Evolutionary conservation across 78 protist genomes (phyloP).

Genomic region (Bodo saltans): DNA sequence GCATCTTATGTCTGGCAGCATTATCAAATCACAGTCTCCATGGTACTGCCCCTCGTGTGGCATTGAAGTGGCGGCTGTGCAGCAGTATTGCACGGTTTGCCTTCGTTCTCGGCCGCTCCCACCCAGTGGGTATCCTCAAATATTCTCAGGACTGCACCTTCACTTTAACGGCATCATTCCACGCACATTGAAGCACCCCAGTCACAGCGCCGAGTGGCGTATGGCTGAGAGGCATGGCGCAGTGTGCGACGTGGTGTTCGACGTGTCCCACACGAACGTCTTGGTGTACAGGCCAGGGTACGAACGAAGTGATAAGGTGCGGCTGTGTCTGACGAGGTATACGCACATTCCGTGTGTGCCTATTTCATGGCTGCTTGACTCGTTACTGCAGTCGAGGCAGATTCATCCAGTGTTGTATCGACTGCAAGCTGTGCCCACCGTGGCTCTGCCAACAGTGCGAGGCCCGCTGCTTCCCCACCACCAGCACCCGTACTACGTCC

Average conservation of each 20-base stretch:
- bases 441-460: not conserved
- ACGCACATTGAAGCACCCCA: not conserved
- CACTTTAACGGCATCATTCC: slow-evolving; percentile 26
- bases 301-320: slow-evolving; percentile 22
- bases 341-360: not conserved
- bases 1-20: no score
- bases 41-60: not conserved
- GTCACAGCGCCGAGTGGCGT: slow-evolving; percentile 10
- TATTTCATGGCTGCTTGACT: not conserved
- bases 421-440: not conserved
- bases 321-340: not conserved
- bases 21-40: no score
- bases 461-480: not conserved
- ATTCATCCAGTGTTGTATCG: not conserved
- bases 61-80: not conserved
- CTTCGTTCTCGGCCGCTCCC: not conserved
- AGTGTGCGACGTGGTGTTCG: not conserved
- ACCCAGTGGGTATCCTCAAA: not conserved
- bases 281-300: not conserved
- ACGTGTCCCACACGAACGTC: not conserved
- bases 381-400: not conserved
- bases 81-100: not conserved
- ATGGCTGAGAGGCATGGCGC: slow-evolving; percentile 7
- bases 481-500: not conserved
- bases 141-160: not conserved